A percentile compares a stretch with the other conserved stretches of the same genome.
phyloP scores from a whole-genome alignment of 805 yeast genomes.

The Limtongozyma cylindracea region DNA sequence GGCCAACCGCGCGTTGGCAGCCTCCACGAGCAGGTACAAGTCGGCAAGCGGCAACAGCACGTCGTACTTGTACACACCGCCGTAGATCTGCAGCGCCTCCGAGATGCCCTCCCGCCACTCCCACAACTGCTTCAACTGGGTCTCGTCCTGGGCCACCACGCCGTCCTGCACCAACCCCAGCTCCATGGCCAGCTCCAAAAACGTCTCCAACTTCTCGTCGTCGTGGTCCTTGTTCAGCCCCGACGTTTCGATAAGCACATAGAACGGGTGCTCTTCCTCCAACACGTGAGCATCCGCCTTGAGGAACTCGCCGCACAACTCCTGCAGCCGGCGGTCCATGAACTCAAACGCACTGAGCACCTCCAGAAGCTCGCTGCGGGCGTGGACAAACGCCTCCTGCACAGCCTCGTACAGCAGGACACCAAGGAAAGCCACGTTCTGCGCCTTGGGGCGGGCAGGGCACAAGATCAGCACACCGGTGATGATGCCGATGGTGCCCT shows the following conservation, averaged over 20 bases:
- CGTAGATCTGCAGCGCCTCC: slow-evolving; percentile 63
- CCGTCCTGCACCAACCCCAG: slow-evolving; percentile 75
- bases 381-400: slow-evolving; percentile 53
- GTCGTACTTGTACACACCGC: slow-evolving; percentile 95
- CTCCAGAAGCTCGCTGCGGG: slow-evolving; percentile 60
- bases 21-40: slow-evolving; percentile 64
- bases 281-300: slow-evolving; percentile 42
- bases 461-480: slow-evolving; percentile 81
- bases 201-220: slow-evolving; percentile 65
- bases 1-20: slow-evolving; percentile 32
- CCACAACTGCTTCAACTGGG: slow-evolving; percentile 71
- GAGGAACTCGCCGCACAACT: slow-evolving; percentile 33
- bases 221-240: slow-evolving; percentile 91
- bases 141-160: slow-evolving; percentile 85
- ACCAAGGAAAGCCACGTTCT: slow-evolving; percentile 76
- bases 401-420: slow-evolving; percentile 65
- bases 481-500: slow-evolving; percentile 58
- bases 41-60: slow-evolving; percentile 73
- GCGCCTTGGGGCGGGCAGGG: slow-evolving; percentile 69
- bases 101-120: slow-evolving; percentile 88
- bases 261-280: slow-evolving; percentile 62
- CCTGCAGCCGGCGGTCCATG: slow-evolving; percentile 59
- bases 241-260: slow-evolving; percentile 82
- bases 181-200: slow-evolving; percentile 70
- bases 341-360: slow-evolving; percentile 83